A percentile compares a stretch with the other conserved stretches of the same genome.
These are phyloP conservation scores for Ganoderma lucidum DNA, from an alignment of 1,284 basidiomycete species.

Conservation along the genomic window DNA sequence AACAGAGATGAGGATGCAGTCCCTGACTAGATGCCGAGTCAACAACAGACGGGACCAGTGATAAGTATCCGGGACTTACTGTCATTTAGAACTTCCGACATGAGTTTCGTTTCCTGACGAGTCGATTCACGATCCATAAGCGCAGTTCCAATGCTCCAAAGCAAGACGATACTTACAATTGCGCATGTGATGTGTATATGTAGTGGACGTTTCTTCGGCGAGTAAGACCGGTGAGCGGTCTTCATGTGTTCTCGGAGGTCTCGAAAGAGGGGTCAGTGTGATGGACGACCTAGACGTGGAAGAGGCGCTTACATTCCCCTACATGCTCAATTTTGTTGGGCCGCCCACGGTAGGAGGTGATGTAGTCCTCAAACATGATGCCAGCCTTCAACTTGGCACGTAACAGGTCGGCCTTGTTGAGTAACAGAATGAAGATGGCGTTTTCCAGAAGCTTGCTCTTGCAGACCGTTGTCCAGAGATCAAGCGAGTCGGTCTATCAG, in stretches of 20 bases:
- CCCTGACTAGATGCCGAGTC: slow-evolving; percentile 47
- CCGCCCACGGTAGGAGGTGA: slow-evolving; percentile 57
- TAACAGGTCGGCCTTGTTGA: slow-evolving; percentile 70
- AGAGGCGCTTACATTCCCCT: slow-evolving; percentile 55
- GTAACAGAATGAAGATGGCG: slow-evolving; percentile 62
- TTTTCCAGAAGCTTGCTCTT: slow-evolving; percentile 58
- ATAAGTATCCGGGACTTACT: slow-evolving; percentile 44
- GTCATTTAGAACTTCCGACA: slow-evolving; percentile 52
- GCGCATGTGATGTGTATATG: slow-evolving; percentile 64
- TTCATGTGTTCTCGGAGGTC: slow-evolving; percentile 60
- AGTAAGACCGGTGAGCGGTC: slow-evolving; percentile 56
- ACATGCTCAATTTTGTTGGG: slow-evolving; percentile 62
- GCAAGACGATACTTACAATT: slow-evolving; percentile 42
- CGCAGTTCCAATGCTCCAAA: not conserved
- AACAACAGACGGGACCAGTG: not conserved
- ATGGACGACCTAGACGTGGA: not conserved
- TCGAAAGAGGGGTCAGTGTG: slow-evolving; percentile 31
- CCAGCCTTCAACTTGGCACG: slow-evolving; percentile 59
- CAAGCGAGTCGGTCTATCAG: slow-evolving; percentile 58
- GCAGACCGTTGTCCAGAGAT: slow-evolving; percentile 66
- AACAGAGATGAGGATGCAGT: slow-evolving; percentile 40
- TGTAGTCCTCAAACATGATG: slow-evolving; percentile 59
- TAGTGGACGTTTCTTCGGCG: slow-evolving; percentile 55
- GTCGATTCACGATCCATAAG: not conserved
- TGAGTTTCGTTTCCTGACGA: slow-evolving; percentile 52